Evolutionary conservation across 1,139 yeast genomes (phyloP), one percentile per base, ranked within the genome.

Genomic region (Pichia sp.): DNA sequence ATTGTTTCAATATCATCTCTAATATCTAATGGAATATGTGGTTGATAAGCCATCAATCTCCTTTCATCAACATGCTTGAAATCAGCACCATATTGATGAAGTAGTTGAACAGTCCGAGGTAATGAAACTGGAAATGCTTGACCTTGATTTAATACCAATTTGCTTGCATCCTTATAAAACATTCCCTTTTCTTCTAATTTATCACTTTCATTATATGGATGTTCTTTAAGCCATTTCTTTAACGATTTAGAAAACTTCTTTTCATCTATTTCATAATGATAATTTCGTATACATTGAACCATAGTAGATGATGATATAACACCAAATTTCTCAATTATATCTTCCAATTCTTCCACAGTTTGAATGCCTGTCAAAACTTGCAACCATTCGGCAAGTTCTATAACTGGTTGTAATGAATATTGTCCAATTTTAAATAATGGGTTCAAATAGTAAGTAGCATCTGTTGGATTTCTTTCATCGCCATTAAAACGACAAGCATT

Each of bases 201-300:
- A 4, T 23, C 38, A 6, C 27, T 28, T 27, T 45, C 45, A 33
- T 48, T 42, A 6, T 40, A 35, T 4, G 51, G 40, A 37, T 47
- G 30, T 11, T 51, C 49, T 41, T 61, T 61, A 31, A 63, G 45
- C 57, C 64, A 58, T 40, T 66, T 70, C 8, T 64, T 61, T 30
- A 78, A 58, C 10, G 60, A 54, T 54, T 81, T 82, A 23, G 78
- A 69, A 39, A 82, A 65, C 52, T 77, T 78, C 23, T 69, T 67
- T 61, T 92, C 99, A 26, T 82, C 80, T 6, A 89, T 79, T 60
- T 92, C 98, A 55, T 89, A 86, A 43, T 86, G 78, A 64, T 92
- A 92, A 55, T 81, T 76, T 54, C 86, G 84, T 35, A 82, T 74
- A 2, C 81, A 78, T 57, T 84, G 84, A 50, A 80, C 66, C 45